phyloP scores from a whole-genome alignment of 352 stramenopile genomes.

The Pythium plurisporium region DNA sequence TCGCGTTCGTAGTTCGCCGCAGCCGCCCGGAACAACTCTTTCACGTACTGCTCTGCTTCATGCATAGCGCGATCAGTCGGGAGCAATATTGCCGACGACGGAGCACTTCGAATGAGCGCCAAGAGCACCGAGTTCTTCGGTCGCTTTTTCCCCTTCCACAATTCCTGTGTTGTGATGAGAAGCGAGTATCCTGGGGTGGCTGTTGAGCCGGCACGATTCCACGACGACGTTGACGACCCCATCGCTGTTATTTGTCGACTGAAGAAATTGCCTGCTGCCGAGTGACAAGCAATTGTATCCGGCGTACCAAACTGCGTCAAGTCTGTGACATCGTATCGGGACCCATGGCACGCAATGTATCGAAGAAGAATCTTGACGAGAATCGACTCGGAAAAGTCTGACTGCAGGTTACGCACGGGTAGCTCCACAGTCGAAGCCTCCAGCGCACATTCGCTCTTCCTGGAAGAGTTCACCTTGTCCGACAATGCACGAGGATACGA shows the following conservation, averaged over 20 bases:
- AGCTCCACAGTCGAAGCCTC: conserved; percentile 52
- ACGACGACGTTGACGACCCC: background rate
- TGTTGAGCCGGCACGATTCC: background rate
- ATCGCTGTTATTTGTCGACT: conserved; percentile 35
- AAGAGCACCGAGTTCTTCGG: conserved; percentile 70
- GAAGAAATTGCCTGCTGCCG: conserved; percentile 72
- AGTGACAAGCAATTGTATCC: conserved; percentile 78
- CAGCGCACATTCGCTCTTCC: conserved; percentile 44
- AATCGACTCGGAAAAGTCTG: conserved; percentile 66
- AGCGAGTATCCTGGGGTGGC: conserved; percentile 56
- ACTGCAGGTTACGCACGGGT: conserved; percentile 54
- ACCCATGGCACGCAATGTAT: conserved; percentile 81
- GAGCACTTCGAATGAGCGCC: conserved; percentile 52
- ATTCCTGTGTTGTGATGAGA: conserved; percentile 69
- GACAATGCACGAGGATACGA: conserved; percentile 36
- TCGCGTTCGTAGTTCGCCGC: conserved; percentile 82
- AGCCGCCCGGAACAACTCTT: conserved; percentile 75
- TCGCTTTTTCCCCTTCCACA: conserved; percentile 38
- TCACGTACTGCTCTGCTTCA: conserved; percentile 71
- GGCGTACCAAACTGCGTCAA: conserved; percentile 82
- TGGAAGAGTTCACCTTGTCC: conserved; percentile 10
- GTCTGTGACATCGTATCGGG: conserved; percentile 78
- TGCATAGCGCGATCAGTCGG: conserved; percentile 59
- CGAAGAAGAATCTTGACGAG: conserved; percentile 74
- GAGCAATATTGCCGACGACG: conserved; percentile 32